Conservation (phyloP, 1,284 basidiomycete genomes). For the Mycena sp. region DNA sequence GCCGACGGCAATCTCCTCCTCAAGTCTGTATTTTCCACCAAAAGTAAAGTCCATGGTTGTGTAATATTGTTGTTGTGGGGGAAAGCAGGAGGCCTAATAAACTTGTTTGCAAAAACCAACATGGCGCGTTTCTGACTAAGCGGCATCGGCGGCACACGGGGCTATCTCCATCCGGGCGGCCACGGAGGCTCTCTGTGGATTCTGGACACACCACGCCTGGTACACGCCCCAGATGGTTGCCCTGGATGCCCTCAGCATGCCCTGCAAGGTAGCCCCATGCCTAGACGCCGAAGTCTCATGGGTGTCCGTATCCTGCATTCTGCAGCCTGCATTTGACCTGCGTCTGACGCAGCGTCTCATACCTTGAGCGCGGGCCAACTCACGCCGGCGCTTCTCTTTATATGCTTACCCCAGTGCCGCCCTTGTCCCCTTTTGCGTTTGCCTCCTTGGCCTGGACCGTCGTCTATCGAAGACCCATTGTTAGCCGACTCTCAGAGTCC, state of each 20-base stretch:
- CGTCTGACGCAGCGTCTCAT: slow-evolving; percentile 4
- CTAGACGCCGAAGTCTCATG: background rate
- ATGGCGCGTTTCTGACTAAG: slow-evolving; percentile 18
- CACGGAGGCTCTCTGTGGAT: background rate
- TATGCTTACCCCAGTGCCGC: background rate
- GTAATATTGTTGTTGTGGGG: slow-evolving; percentile 1
- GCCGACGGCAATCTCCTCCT: slow-evolving; percentile 88
- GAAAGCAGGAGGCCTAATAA: background rate
- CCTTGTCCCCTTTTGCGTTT: background rate
- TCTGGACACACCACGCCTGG: background rate
- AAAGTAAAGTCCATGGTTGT: slow-evolving; percentile 40
- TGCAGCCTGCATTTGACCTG: background rate
- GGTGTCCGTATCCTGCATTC: background rate
- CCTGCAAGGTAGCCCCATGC: background rate
- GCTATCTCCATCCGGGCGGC: background rate
- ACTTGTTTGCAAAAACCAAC: slow-evolving; percentile 20
- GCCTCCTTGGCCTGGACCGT: background rate
- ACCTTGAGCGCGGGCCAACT: background rate
- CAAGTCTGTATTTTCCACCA: slow-evolving; percentile 85
- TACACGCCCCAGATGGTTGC: background rate
- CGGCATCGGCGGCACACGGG: no score
- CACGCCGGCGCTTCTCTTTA: slow-evolving; percentile 9
- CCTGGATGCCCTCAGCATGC: background rate
- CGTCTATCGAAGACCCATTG: background rate
- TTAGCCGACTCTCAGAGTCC: no score